Evolutionary conservation across 208 protist species (phyloP).

Genomic region (Lotmaria passim): DNA sequence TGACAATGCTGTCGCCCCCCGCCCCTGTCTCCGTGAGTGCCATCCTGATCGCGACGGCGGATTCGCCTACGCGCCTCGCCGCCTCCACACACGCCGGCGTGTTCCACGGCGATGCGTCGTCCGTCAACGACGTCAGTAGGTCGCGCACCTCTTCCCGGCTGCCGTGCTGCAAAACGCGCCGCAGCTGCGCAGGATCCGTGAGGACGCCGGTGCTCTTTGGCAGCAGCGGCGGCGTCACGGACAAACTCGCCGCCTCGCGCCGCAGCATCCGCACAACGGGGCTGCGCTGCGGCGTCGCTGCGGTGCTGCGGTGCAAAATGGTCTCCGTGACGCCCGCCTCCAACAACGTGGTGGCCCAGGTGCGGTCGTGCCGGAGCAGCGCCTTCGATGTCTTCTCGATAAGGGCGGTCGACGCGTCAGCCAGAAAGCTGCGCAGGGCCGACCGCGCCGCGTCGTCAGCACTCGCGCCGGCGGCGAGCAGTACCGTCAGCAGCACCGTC

Average conservation of each 20-base stretch:
- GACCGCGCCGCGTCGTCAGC: constrained; percentile 39
- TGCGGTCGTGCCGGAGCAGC: constrained; percentile 46
- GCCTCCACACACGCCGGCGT: constrained; percentile 10
- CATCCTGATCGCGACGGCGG: too few relatives aligned
- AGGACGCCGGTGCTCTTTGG: background rate
- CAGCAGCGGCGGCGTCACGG: constrained; percentile 30
- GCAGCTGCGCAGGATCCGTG: constrained; percentile 22
- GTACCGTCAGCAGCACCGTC: constrained; percentile 60
- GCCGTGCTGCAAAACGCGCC: constrained; percentile 19
- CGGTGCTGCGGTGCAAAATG: constrained; percentile 23
- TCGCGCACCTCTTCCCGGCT: constrained; percentile 16
- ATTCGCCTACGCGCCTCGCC: background rate
- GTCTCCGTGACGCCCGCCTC: constrained; percentile 65
- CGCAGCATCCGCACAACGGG: constrained; percentile 34
- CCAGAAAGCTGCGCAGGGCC: constrained; percentile 53
- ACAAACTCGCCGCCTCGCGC: constrained; percentile 18
- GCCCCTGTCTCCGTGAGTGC: too few relatives aligned
- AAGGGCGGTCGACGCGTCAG: constrained; percentile 30
- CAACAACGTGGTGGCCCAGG: constrained; percentile 58
- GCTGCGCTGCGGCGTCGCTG: constrained; percentile 23
- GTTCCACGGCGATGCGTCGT: constrained; percentile 5
- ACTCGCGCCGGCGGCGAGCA: constrained; percentile 48
- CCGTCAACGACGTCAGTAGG: constrained; percentile 14
- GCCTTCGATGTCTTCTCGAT: constrained; percentile 46
- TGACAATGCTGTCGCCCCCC: too few relatives aligned